A percentile compares a stretch with the other conserved stretches of the same genome.
Evolutionary conservation across 1,284 basidiomycete species (phyloP).

Genomic region (Leccinum cinnamomeum): DNA sequence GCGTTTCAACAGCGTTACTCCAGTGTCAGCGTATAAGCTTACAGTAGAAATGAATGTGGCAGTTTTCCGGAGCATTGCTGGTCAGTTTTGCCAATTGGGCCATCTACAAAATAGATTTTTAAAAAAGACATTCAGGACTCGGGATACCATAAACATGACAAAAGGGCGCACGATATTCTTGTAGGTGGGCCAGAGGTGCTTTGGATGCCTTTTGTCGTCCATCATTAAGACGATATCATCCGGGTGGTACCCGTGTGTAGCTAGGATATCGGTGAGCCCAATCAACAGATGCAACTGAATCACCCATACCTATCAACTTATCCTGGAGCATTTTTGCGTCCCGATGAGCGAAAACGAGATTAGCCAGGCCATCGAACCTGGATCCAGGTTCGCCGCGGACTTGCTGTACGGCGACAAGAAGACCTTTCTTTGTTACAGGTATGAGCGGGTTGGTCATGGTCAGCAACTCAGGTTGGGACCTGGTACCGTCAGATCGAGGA

Average conservation of each 20-base stretch:
- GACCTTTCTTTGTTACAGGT: conserved; percentile 19
- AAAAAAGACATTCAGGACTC: background rate
- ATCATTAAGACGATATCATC: conserved; percentile 36
- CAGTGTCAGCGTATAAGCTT: conserved; percentile 3
- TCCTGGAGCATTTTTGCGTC: conserved; percentile 20
- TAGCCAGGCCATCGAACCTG: background rate
- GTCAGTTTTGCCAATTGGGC: conserved; percentile 33
- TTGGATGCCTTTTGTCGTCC: conserved; percentile 21
- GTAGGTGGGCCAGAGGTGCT: conserved; percentile 28
- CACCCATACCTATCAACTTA: conserved; percentile 18
- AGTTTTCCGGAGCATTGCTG: conserved; percentile 26
- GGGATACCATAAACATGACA: background rate
- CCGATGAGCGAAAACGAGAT: conserved; percentile 24
- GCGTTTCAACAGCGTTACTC: background rate
- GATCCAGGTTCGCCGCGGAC: conserved; percentile 8
- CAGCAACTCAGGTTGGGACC: background rate
- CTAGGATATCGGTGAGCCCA: conserved; percentile 10
- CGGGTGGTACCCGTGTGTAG: conserved; percentile 26
- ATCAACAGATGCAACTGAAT: background rate
- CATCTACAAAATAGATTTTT: conserved; percentile 11
- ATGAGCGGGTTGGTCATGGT: background rate
- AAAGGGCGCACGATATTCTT: conserved; percentile 31
- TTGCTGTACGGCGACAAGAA: conserved; percentile 24
- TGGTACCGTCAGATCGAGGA: background rate
- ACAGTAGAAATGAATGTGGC: conserved; percentile 43